Conservation (phyloP, 805 yeast species). For the Candida boleticola region DNA sequence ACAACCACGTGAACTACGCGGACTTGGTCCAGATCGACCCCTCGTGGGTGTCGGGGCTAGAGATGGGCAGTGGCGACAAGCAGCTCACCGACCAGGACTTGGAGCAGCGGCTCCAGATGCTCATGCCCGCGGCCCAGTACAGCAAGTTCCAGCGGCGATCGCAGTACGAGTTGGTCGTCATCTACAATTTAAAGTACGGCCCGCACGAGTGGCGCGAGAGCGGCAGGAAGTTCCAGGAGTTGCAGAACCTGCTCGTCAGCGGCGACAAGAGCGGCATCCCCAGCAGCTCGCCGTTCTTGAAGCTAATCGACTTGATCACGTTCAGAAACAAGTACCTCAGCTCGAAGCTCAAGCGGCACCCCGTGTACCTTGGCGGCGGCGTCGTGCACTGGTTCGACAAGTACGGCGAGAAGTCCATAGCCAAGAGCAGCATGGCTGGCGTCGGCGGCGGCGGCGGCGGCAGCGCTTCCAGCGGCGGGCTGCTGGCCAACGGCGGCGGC, state of each 20-base stretch:
- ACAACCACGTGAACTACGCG: constrained; percentile 58
- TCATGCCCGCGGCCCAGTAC: constrained; percentile 57
- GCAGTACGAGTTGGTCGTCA: constrained; percentile 59
- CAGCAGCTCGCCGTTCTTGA: constrained; percentile 54
- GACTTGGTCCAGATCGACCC: constrained; percentile 80
- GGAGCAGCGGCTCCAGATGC: constrained; percentile 56
- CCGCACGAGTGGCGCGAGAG: constrained; percentile 12
- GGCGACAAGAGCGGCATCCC: constrained; percentile 37
- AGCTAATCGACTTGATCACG: constrained; percentile 39
- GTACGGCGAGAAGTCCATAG: constrained; percentile 26
- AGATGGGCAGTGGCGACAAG: constrained; percentile 18
- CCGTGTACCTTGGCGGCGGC: constrained; percentile 38
- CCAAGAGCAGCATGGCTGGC: constrained; percentile 9
- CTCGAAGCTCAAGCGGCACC: constrained; percentile 29
- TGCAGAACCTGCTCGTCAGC: constrained; percentile 36
- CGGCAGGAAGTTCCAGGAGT: constrained; percentile 28
- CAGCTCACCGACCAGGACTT: constrained; percentile 59
- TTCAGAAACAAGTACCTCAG: constrained; percentile 32
- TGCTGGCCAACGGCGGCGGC: not conserved
- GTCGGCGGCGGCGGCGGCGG: not conserved
- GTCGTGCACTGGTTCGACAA: constrained; percentile 29
- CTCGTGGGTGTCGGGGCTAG: constrained; percentile 14
- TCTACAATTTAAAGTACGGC: constrained; percentile 55
- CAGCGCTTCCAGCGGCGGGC: no score
- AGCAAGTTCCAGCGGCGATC: constrained; percentile 51